Conservation (phyloP, 1,284 basidiomycete species). For the Leccinum fallax region DNA sequence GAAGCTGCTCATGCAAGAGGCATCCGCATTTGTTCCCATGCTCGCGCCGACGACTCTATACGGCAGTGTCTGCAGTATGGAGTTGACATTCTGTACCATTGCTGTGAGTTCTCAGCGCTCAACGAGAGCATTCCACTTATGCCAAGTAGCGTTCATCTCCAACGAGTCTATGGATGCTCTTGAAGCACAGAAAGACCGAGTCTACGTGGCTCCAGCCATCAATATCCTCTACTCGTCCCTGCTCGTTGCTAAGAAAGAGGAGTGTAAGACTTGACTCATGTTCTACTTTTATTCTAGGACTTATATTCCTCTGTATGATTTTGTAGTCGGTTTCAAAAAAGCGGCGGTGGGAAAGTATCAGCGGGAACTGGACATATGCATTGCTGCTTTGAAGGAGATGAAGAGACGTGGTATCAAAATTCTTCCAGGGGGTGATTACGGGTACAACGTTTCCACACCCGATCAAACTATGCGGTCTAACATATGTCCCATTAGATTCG, state of each 20-base stretch:
- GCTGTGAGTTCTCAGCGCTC: slow-evolving; percentile 19
- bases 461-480: slow-evolving; percentile 2
- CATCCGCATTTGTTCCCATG: slow-evolving; percentile 38
- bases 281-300: background rate
- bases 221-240: slow-evolving; percentile 36
- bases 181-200: slow-evolving; percentile 35
- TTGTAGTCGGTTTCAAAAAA: slow-evolving; percentile 25
- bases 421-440: slow-evolving; percentile 37
- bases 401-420: slow-evolving; percentile 35
- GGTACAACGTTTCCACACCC: slow-evolving; percentile 18
- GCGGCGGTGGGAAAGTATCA: slow-evolving; percentile 27
- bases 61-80: slow-evolving; percentile 38
- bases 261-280: slow-evolving; percentile 16
- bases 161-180: slow-evolving; percentile 36
- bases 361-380: slow-evolving; percentile 34
- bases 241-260: slow-evolving; percentile 27
- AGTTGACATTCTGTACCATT: slow-evolving; percentile 34
- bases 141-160: slow-evolving; percentile 34
- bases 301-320: background rate
- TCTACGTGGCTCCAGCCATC: slow-evolving; percentile 35
- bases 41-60: slow-evolving; percentile 34
- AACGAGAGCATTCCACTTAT: background rate
- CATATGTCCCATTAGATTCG: slow-evolving; percentile 24
- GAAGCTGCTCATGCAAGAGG: slow-evolving; percentile 35
- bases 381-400: slow-evolving; percentile 39